Percentiles rank a stretch among this genome's conserved stretches.
Evolutionary conservation across 768 basidiomycete species (phyloP).

Genomic region (Pulveroboletus sp.): DNA sequence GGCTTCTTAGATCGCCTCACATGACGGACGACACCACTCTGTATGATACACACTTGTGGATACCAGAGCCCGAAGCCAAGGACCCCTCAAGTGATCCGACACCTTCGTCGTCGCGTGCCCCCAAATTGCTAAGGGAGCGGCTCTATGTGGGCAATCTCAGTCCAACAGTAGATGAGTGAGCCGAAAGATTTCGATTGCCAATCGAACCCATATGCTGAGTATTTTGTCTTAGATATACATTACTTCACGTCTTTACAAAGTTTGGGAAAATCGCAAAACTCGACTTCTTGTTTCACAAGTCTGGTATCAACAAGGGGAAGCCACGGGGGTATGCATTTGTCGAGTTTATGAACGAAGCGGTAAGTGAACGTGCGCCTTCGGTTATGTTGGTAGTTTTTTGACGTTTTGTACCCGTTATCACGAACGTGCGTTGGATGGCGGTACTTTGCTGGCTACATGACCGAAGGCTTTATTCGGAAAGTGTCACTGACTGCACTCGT

Average conservation of each 20-base stretch:
- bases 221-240: slow-evolving; percentile 67
- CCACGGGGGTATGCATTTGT: slow-evolving; percentile 95
- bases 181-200: slow-evolving; percentile 5
- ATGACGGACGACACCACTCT: slow-evolving; percentile 12
- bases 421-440: slow-evolving; percentile 19
- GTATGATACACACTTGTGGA: slow-evolving; percentile 29
- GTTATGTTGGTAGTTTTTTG: slow-evolving; percentile 21
- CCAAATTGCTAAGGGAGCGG: slow-evolving; percentile 57
- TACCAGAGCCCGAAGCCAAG: slow-evolving; percentile 26
- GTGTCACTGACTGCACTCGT: slow-evolving; percentile 19
- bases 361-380: slow-evolving; percentile 45
- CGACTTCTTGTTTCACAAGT: slow-evolving; percentile 95
- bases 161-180: slow-evolving; percentile 83
- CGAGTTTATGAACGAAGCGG: slow-evolving; percentile 76
- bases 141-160: slow-evolving; percentile 91
- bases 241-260: slow-evolving; percentile 88
- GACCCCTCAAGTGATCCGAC: slow-evolving; percentile 15
- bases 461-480: slow-evolving; percentile 17
- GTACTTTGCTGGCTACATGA: slow-evolving; percentile 14
- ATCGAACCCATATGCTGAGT: slow-evolving; percentile 9
- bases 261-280: slow-evolving; percentile 91
- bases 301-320: slow-evolving; percentile 84
- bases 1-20: too few relatives aligned
- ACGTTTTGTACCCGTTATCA: slow-evolving; percentile 24
- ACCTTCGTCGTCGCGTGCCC: slow-evolving; percentile 24